A percentile compares a stretch with the other conserved stretches of the same genome.
These are phyloP conservation scores for Geotrichum ghanense DNA, from an alignment of 805 yeast genomes.

Conservation along the genomic window DNA sequence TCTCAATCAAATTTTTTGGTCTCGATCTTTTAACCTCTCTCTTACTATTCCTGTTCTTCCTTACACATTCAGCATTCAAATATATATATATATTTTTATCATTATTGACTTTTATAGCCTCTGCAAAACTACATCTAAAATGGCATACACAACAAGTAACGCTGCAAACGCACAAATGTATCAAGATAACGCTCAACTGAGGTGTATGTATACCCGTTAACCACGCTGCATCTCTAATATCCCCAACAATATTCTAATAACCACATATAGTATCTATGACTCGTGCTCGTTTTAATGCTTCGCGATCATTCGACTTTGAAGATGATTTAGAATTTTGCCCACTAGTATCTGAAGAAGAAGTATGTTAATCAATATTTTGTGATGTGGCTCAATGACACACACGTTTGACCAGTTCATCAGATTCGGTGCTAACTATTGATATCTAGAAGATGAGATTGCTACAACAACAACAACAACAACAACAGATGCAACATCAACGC, in stretches of 20 bases:
- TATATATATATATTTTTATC: no score
- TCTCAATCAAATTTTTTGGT: no score
- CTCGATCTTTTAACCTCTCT: no score
- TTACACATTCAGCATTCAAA: no score
- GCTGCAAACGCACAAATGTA: not conserved
- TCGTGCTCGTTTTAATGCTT: conserved; percentile 34
- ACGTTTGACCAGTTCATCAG: conserved; percentile 7
- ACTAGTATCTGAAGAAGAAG: conserved; percentile 11
- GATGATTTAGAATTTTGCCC: conserved; percentile 62
- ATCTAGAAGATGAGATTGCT: not conserved
- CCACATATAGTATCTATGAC: not conserved
- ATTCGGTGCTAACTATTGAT: not conserved
- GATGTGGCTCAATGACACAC: conserved; percentile 12
- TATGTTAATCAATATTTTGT: not conserved
- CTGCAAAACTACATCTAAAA: no score
- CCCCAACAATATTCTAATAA: not conserved
- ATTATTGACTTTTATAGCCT: no score
- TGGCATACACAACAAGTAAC: not conserved
- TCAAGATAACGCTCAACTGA: not conserved
- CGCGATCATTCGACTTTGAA: conserved; percentile 52
- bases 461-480: not conserved
- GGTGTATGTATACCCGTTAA: not conserved
- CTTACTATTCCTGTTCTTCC: no score
- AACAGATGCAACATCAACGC: not conserved
- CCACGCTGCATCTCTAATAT: no score